Percentiles rank a stretch among this genome's conserved stretches.
Evolutionary conservation across 1,284 basidiomycete genomes (phyloP).

Genomic region (Leccinum glutinopallens): DNA sequence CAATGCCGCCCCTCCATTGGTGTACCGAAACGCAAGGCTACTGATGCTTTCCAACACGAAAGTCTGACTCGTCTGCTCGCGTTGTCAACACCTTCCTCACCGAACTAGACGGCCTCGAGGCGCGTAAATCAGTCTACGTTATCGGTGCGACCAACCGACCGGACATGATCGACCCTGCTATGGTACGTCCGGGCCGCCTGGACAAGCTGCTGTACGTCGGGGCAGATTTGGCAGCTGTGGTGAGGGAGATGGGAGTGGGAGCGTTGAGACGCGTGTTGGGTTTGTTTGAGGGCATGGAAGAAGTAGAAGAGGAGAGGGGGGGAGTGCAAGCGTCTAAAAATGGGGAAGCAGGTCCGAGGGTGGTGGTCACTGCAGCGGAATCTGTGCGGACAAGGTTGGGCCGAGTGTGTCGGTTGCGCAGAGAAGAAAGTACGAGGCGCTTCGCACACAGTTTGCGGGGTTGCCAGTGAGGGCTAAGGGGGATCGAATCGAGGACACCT

Average conservation of each 20-base stretch:
- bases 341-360: constrained; percentile 23
- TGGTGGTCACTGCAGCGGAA: constrained; percentile 65
- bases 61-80: constrained; percentile 96
- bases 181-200: constrained; percentile 94
- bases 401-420: constrained; percentile 87
- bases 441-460: constrained; percentile 83
- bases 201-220: constrained; percentile 98
- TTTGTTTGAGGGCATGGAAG: constrained; percentile 51
- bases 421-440: constrained; percentile 77
- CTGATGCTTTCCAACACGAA: not conserved
- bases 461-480: constrained; percentile 47
- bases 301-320: not conserved
- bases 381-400: constrained; percentile 83
- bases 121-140: constrained; percentile 90
- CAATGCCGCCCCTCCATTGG: too few relatives aligned
- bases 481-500: constrained; percentile 22
- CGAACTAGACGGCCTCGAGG: constrained; percentile 93
- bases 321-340: constrained; percentile 9
- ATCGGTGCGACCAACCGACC: constrained; percentile 98
- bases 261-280: constrained; percentile 79
- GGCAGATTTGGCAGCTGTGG: constrained; percentile 85
- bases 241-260: constrained; percentile 87
- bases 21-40: not conserved
- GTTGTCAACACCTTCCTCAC: constrained; percentile 97
- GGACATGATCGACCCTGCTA: constrained; percentile 98